Base-by-base conservation (phyloP, 306 rosid genomes). In the Inga oerstediana region DNA sequence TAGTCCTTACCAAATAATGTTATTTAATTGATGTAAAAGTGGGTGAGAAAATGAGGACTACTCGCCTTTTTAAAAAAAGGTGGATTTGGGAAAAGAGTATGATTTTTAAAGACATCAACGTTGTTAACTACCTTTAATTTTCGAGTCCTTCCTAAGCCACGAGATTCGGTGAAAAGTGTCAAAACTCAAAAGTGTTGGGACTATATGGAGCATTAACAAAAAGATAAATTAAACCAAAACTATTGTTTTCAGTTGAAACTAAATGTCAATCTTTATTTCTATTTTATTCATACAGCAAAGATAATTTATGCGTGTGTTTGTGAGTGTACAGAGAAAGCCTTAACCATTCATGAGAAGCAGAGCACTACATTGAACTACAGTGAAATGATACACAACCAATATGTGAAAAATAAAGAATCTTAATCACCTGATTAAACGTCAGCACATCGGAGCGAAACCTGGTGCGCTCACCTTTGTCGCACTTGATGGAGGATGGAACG, bases 401-500 rank as follows among this genome's bases (percentile, higher is more conserved):
- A 7, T 14, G 10, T 12, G 19, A 77, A 73, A 32, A n/a, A 32
- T 5, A 24, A 56, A 56, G 43, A 9, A 16, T 14, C 5, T 4
- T 20, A 16, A 22, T 67, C 32, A 88, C 94, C 97, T 91, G 96
- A 81, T 68, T 89, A 76, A 95, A 95, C 11, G 92, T 75, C 75
- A 95, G 85, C 24, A 92, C 90, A 81, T 91, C 97, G 49, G 99
- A 93, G 37, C 89, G 84, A 74, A 95, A 92, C 85, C 97, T 81
- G 32, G 92, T 91, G 45, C 91, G 91, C 80, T 95, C 99, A 73
- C 99, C 99, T 79, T 92, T 93, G 45, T 93, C 97, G 81, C 94
- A 95, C 90, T 87, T 93, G 77, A 95, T 91, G 61, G 97, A 86
- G 3, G 83, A 68, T 20, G 98, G 61, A 3, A 95, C 96, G 32